These are phyloP conservation scores for Fraxinus baroniana DNA, from an alignment of 305 asterid species.

Conservation along the genomic window DNA sequence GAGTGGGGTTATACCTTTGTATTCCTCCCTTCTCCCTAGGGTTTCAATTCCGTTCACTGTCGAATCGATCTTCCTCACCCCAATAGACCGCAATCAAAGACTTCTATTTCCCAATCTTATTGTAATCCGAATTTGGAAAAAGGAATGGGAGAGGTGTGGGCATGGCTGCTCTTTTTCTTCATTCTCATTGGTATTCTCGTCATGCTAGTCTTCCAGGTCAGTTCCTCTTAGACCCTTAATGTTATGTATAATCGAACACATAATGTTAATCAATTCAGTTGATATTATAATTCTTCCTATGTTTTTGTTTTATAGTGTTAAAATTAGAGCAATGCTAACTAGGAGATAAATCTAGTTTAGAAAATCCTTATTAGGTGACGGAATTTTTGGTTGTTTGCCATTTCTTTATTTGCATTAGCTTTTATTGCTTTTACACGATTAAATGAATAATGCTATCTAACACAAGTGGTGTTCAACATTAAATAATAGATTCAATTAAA, in stretches of 20 bases:
- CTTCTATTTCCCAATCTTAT: constrained; percentile 16
- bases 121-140: constrained; percentile 1
- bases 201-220: constrained; percentile 59
- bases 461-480: neutral
- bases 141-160: constrained; percentile 52
- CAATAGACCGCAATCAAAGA: neutral
- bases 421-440: neutral
- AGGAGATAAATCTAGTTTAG: neutral
- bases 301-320: neutral
- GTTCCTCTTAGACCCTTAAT: constrained; percentile 7
- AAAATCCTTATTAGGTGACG: neutral
- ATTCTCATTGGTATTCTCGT: constrained; percentile 47
- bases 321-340: neutral
- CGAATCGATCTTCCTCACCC: constrained; percentile 22
- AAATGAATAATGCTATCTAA: neutral
- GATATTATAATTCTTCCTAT: neutral
- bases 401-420: neutral
- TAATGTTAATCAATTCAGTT: neutral
- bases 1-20: constrained; percentile 12
- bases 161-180: constrained; percentile 67
- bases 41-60: constrained; percentile 34
- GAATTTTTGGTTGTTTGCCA: neutral
- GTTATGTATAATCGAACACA: neutral
- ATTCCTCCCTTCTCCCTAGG: constrained; percentile 18
- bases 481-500: neutral